These are phyloP conservation scores for Scheffersomyces quercinus DNA, from an alignment of 1,139 yeast genomes.

Conservation along the genomic window DNA sequence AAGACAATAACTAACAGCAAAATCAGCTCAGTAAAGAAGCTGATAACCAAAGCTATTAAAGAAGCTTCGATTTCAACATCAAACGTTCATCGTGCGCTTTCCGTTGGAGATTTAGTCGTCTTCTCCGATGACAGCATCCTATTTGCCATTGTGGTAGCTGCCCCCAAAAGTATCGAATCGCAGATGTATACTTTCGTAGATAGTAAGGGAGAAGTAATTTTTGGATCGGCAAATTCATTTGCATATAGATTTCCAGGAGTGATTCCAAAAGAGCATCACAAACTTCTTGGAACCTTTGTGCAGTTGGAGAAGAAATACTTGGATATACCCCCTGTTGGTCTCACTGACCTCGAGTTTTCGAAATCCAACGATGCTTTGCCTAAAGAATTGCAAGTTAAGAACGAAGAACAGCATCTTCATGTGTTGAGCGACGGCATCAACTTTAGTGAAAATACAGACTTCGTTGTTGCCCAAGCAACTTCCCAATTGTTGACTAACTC, in stretches of 20 bases:
- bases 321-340: slow-evolving; percentile 43
- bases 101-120: slow-evolving; percentile 43
- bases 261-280: slow-evolving; percentile 34
- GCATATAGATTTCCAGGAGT: slow-evolving; percentile 56
- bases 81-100: slow-evolving; percentile 23
- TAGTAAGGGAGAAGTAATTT: slow-evolving; percentile 56
- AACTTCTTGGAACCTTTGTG: slow-evolving; percentile 26
- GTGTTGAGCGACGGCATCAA: background rate
- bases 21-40: slow-evolving; percentile 1
- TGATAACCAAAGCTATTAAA: slow-evolving; percentile 14
- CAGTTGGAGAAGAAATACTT: slow-evolving; percentile 32
- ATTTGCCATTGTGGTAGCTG: slow-evolving; percentile 33
- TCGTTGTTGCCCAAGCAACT: slow-evolving; percentile 40
- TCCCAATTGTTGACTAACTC: slow-evolving; percentile 38
- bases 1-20: slow-evolving; percentile 3
- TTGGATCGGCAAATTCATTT: slow-evolving; percentile 47
- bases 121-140: slow-evolving; percentile 30
- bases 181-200: slow-evolving; percentile 51
- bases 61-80: slow-evolving; percentile 28
- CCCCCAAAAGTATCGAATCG: slow-evolving; percentile 29
- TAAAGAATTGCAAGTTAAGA: slow-evolving; percentile 13
- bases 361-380: slow-evolving; percentile 27
- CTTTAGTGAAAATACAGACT: slow-evolving; percentile 17
- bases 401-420: background rate
- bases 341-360: slow-evolving; percentile 34